Percentiles rank a stretch among this genome's conserved stretches.
These are phyloP conservation scores for Trichosporon faecale DNA, from an alignment of 1,284 basidiomycete species.

Conservation along the genomic window DNA sequence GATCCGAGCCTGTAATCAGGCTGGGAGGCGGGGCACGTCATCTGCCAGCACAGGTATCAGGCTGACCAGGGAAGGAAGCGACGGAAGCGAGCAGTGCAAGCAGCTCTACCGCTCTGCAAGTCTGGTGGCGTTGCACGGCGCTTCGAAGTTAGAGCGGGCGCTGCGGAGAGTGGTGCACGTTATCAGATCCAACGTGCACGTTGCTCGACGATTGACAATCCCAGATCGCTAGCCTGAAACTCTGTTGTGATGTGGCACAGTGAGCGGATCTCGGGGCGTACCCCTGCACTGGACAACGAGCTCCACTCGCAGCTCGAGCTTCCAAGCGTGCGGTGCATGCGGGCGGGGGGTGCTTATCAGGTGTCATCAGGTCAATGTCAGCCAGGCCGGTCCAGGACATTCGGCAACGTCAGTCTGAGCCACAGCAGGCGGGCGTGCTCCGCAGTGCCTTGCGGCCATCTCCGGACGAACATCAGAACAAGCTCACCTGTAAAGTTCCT, in stretches of 20 bases:
- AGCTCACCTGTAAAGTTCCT: not conserved
- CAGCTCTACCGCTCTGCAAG: not conserved
- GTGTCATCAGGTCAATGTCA: not conserved
- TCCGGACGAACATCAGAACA: not conserved
- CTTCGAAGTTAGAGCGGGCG: not conserved
- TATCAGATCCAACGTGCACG: not conserved
- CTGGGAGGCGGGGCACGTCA: not conserved
- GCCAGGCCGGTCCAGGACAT: not conserved
- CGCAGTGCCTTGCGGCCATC: not conserved
- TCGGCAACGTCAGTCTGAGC: not conserved
- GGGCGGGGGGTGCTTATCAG: conserved; percentile 2
- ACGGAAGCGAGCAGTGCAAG: not conserved
- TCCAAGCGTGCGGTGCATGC: not conserved
- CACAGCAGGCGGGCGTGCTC: not conserved
- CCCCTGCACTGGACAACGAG: not conserved
- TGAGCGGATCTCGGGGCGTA: not conserved
- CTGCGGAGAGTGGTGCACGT: not conserved
- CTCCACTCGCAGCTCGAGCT: not conserved
- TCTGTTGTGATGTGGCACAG: not conserved
- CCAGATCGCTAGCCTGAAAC: not conserved
- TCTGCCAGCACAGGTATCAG: not conserved
- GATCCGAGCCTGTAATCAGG: not conserved
- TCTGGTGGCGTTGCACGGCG: not conserved
- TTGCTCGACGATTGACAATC: not conserved
- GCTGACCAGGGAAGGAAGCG: not conserved